Evolutionary conservation across 2,329 filamentous ascomycete genomes (phyloP), one percentile per base, ranked within the genome.

Genomic region (Bipolaris cookei): DNA sequence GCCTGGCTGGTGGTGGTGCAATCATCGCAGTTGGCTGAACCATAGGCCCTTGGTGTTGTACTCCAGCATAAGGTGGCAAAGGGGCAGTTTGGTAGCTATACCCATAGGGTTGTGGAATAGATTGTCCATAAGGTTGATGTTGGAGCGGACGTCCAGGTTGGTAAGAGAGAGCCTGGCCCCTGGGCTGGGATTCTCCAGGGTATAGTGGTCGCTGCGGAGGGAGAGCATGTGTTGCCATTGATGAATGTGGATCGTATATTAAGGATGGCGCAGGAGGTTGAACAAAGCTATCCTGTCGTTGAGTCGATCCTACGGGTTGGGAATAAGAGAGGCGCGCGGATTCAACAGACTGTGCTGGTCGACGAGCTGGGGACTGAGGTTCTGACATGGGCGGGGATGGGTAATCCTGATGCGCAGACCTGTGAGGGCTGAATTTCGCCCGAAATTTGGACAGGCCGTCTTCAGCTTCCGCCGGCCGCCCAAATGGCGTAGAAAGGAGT

Each of bases 381-480:
- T 78, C 79, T 75, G 80, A 82, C 80, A 82, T 82, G 72, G 80
- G 80, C 72, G 80, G 80, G 66, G 79, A 82, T 58, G 79, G 80
- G 70, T 81, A 82, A 65, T 69, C 68, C 61, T 71, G 65, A 51
- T 69, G 70, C 63, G 72, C 71, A 72, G 72, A 58, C 68, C 70
- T 62, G 54, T 52, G 64, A 58, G 72, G 72, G 69, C 73, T 73
- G 71, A 74, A 72, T 64, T 73, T 70, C 45, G 66, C 58, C 39
- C 68, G 67, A 35, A 70, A 65, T 51, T 73, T 74, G 58, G 64
- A 67, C 70, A 74, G 71, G 60, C 67, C 65, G 64, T 66, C 66
- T 60, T 72, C 72, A 66, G 69, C 67, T 59, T 74, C 72, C 71
- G 69, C 65, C 67, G 64, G 67, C 66, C 70, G 73, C 73, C 75